Evolutionary conservation across 192 early-diverging fungal species (phyloP).

Genomic region (Linnemannia hyalina): DNA sequence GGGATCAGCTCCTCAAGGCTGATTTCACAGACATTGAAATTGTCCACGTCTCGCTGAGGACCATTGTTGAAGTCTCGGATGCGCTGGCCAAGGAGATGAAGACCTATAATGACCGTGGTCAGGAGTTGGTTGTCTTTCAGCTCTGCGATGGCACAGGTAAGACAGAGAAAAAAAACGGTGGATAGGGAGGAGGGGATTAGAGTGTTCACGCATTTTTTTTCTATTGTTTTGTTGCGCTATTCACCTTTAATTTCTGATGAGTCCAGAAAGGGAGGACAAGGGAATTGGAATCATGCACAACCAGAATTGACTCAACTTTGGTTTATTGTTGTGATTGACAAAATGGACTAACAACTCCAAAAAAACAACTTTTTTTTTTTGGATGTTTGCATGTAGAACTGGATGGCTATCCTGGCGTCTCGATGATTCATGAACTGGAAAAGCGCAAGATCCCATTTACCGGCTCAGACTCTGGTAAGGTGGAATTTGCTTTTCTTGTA

Average conservation of each 20-base stretch:
- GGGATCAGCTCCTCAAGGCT: slow-evolving; percentile 6
- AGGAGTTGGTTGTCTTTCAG: slow-evolving; percentile 44
- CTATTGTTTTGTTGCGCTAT: background rate
- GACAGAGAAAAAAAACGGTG: background rate
- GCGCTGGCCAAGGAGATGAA: slow-evolving; percentile 26
- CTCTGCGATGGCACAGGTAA: slow-evolving; percentile 49
- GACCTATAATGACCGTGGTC: background rate
- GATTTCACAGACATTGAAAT: slow-evolving; percentile 30
- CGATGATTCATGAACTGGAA: slow-evolving; percentile 27
- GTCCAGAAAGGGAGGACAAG: background rate
- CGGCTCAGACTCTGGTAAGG: slow-evolving; percentile 33
- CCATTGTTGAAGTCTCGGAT: slow-evolving; percentile 12
- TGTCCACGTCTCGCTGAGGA: slow-evolving; percentile 19
- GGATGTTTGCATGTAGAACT: background rate
- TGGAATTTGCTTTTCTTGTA: background rate
- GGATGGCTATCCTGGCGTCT: slow-evolving; percentile 43
- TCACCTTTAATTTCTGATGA: background rate
- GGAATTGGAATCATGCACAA: background rate
- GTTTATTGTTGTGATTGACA: background rate
- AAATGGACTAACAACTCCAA: background rate
- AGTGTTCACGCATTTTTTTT: background rate
- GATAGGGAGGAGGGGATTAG: background rate
- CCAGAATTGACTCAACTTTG: background rate
- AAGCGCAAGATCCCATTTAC: slow-evolving; percentile 23
- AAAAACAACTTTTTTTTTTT: background rate